Evolutionary conservation across 2,329 filamentous ascomycete species (phyloP), one percentile per base, ranked within the genome.

Genomic region (Sporothrix brasiliensis): DNA sequence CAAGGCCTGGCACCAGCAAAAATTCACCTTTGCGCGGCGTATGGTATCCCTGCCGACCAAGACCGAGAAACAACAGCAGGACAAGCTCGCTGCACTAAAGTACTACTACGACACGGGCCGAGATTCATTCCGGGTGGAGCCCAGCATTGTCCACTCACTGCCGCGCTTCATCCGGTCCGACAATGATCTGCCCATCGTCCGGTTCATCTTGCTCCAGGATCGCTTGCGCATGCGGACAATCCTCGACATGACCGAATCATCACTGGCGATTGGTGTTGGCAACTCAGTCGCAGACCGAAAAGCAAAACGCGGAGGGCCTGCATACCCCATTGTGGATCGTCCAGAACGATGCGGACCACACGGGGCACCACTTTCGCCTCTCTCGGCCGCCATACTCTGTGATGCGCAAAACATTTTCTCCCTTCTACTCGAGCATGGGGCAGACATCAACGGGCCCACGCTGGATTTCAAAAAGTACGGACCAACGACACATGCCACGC

Each of bases 141-240:
- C 50, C 34, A 53, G 13, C 19, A 44, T 68, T 39, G 19, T 47
- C 10, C 21, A 34, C 16, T 21, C 67, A 0, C 53, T 68, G 41
- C 67, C 67, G 10, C 67, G 67, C 21, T 41, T 68, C 21, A 68
- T 68, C 41, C 39, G 41, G 13, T 68, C 67, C 7, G 41, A 60
- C 53, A 14, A 30, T 6, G 67, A 68, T 30, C 7, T 44, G 13
- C 21, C 52, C 6, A 47, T 68, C 10, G 53, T 68, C 7, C 9
- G 34, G 30, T 27, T 47, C 0, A 16, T 68, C 4, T 14, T 68
- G 41, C 41, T 50, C 24, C n/a, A 6, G 19, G 50, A 68, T 14
- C 34, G 34, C 14, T 19, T 56, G 34, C 34, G 7, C 14, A 1
- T 5, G 53, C 11, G 14, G 44, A 4, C 49, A 50, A 50, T 9